Conservation (phyloP, 352 stramenopile genomes). For the Phytophthora cactorum region DNA sequence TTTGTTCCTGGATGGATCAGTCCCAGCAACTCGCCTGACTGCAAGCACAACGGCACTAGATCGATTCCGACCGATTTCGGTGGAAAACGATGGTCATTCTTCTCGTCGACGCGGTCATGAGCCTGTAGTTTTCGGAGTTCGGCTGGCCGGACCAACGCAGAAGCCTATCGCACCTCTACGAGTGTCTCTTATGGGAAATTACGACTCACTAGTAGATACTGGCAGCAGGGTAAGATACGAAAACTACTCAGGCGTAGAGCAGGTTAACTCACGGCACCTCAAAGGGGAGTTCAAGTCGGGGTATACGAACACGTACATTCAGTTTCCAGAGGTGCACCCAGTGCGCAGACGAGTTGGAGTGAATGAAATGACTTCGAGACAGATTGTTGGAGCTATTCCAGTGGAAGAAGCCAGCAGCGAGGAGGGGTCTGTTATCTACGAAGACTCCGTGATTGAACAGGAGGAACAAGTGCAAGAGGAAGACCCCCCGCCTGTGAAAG, state of each 20-base stretch:
- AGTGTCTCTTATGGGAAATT: conserved; percentile 24
- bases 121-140: conserved; percentile 44
- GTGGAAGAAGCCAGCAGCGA: conserved; percentile 13
- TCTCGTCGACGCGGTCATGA: conserved; percentile 10
- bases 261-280: background rate
- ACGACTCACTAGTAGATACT: background rate
- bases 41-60: conserved; percentile 49
- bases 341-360: conserved; percentile 34
- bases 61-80: conserved; percentile 46
- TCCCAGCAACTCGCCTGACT: conserved; percentile 37
- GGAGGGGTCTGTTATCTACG: background rate
- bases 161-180: conserved; percentile 34
- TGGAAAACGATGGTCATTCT: conserved; percentile 12
- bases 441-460: background rate
- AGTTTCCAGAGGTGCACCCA: conserved; percentile 60
- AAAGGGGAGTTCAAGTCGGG: background rate
- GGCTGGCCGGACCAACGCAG: conserved; percentile 27
- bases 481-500: background rate
- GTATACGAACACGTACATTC: conserved; percentile 59
- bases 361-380: conserved; percentile 5
- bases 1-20: conserved; percentile 44
- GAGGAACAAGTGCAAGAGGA: conserved; percentile 5
- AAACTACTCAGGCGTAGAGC: background rate
- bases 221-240: background rate
- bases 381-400: conserved; percentile 4